Base-by-base conservation (phyloP, 768 basidiomycete genomes). In the Phaeotremella fagi region DNA sequence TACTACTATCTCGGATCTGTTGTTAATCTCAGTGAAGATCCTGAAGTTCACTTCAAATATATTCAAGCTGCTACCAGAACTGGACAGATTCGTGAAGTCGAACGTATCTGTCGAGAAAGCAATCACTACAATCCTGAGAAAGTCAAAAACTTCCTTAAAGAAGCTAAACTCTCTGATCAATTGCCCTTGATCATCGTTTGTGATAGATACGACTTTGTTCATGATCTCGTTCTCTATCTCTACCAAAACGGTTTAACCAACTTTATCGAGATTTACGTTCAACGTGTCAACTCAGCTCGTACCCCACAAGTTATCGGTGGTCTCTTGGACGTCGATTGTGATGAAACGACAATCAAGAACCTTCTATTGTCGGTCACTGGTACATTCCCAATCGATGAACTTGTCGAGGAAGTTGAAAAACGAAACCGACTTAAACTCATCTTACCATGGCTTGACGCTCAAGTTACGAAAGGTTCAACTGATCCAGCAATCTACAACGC, bases 121-220 rank as follows among this genome's bases (percentile, higher is more conserved):
- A 97, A 98, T 77, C 80, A 79, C 77, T 98, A 98, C 81, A 97
- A 92, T 75, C 89, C 95, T 1, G 95, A 99, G 79, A 99, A 99
- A 77, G 95, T 98, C 82, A 98, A 99, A 82, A 99, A 99, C 78
- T 98, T 97, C 85, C 83, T 97, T 75, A 97, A 97, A 76, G 95
- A 99, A 72, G 92, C 95, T 68, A 92, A 95, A 69, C 84, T 99
- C 25, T 78, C 84, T 31, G 95, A 98, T 72, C 95, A 98, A 73
- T 84, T 99, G 31, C 95, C 95, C 3, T 85, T 99, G 64, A 99
- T 98, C 79, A 98, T 99, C 61, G 95, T 99, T 66, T 98, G 95
- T 81, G 95, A 99, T 74, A 90, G 95, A 33, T 99, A 98, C 80
- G 94, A 95, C 80, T 98, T 97, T 67, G 94, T 99, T 11, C 95